Evolutionary conservation across 305 asterid genomes (phyloP), one percentile per base, ranked within the genome.

Genomic region (Fraxinus xanthoxyloides): DNA sequence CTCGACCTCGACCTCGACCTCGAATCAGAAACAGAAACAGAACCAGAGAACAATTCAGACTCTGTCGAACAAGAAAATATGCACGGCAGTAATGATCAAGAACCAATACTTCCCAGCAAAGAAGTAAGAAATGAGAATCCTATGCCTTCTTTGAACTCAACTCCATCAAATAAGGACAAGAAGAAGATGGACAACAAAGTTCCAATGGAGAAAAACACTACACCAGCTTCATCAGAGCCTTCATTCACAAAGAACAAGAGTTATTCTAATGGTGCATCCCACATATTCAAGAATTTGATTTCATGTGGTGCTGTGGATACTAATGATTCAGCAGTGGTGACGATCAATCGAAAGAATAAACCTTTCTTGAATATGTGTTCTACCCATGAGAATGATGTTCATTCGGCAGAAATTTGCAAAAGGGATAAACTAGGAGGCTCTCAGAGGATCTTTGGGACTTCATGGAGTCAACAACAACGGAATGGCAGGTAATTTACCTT

Each of bases 241-340:
- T 78, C 83, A 1, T 72, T 81, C 13, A n/a, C 82, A 2, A 89
- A 87, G 88, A 91, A 89, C 80, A 92, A 83, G 87, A 87, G 88
- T 73, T 69, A 48, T 34, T 82, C 93, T 4, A 85, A 61, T 69
- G 90, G 92, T 1, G 88, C 92, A 13, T 87, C 97, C 6, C 79
- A 81, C 7, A 73, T 90, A 48, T 85, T 94, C 43, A 84, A 89
- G 1, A 95, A 87, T 61, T 77, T 95, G 81, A 95, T 95, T 61
- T 91, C 81, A 17, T 95, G 99, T 77, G 92, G 97, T 0, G 87
- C 89, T 5, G 91, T 88, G 65, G 93, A 91, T 5, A 91, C 98
- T 0, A 87, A 89, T 43, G 98, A 95, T 5, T 87, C 94, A 0
- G 92, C 92, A 1, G 80, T 91, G 28, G 86, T 89, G 78, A 75